These are phyloP conservation scores for Picea sitchensis DNA, from an alignment of 75 land plant genomes.

Conservation along the genomic window DNA sequence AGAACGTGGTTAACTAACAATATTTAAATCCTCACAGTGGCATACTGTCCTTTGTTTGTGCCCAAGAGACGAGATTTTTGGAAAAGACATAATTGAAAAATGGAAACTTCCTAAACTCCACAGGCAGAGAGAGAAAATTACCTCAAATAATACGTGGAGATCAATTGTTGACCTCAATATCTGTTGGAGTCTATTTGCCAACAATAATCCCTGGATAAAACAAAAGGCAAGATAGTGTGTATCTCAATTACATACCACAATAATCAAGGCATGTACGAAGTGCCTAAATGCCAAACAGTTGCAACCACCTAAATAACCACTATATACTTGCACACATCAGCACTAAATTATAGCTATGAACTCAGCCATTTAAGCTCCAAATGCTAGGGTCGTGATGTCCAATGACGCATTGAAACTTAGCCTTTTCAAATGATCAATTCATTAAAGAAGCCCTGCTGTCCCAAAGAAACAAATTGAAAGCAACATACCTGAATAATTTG, in stretches of 20 bases:
- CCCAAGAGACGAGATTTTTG: background rate
- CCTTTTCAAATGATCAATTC: background rate
- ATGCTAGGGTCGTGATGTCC: background rate
- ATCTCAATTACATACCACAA: background rate
- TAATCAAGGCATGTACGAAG: background rate
- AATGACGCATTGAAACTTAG: background rate
- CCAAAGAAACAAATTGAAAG: background rate
- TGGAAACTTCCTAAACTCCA: conserved; percentile 1
- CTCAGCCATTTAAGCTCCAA: background rate
- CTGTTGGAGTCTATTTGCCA: conserved; percentile 34
- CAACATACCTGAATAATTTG: conserved; percentile 30
- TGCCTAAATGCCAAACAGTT: no score
- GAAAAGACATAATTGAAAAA: background rate
- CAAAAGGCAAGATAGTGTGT: background rate
- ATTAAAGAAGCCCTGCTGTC: background rate
- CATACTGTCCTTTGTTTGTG: background rate
- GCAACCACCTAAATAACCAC: background rate
- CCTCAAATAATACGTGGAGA: conserved; percentile 43
- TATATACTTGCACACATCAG: background rate
- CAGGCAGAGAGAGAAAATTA: conserved; percentile 4
- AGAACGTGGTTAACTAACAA: background rate
- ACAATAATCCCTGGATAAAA: conserved; percentile 33
- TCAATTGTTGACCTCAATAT: conserved; percentile 39
- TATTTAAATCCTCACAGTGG: background rate
- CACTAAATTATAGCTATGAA: background rate